Conservation (phyloP, 352 stramenopile genomes). For the Phytophthora syringae region DNA sequence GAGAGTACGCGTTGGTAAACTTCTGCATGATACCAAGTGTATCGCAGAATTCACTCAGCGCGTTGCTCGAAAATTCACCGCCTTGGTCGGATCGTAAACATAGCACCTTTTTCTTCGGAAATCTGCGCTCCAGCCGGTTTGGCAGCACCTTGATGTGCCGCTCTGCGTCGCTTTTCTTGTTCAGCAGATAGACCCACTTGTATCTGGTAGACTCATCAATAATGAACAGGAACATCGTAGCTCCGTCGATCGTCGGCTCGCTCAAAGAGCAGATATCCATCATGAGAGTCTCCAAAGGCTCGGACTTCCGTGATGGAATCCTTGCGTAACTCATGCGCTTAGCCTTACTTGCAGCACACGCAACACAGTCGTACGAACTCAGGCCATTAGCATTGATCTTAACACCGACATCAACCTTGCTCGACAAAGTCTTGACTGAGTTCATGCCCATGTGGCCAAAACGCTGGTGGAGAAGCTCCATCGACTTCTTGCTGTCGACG, state of each 20-base stretch:
- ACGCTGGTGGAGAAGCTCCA: constrained; percentile 17
- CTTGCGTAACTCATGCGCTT: constrained; percentile 15
- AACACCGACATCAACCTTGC: constrained; percentile 15
- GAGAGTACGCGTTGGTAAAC: constrained; percentile 5
- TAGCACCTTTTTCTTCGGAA: not conserved
- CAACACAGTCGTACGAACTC: constrained; percentile 17
- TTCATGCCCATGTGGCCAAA: constrained; percentile 15
- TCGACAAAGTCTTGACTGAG: not conserved
- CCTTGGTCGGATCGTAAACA: not conserved
- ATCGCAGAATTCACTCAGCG: not conserved
- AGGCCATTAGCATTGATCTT: constrained; percentile 18
- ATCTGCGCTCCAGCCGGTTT: not conserved
- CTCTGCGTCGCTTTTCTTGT: not conserved
- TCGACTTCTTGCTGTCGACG: not conserved
- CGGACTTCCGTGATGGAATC: constrained; percentile 1
- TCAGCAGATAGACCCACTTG: not conserved
- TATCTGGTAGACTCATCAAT: not conserved
- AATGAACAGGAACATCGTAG: not conserved
- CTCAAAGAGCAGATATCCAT: not conserved
- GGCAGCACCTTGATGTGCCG: not conserved
- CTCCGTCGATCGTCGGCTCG: not conserved
- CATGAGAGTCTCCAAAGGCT: constrained; percentile 3
- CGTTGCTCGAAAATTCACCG: not conserved
- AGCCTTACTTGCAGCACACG: constrained; percentile 1
- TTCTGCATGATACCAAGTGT: not conserved